Percentiles rank a stretch among this genome's conserved stretches.
These are phyloP conservation scores for Neckera pumila DNA, from an alignment of 225 moss, liverwort and hornwort genomes.

Conservation along the genomic window DNA sequence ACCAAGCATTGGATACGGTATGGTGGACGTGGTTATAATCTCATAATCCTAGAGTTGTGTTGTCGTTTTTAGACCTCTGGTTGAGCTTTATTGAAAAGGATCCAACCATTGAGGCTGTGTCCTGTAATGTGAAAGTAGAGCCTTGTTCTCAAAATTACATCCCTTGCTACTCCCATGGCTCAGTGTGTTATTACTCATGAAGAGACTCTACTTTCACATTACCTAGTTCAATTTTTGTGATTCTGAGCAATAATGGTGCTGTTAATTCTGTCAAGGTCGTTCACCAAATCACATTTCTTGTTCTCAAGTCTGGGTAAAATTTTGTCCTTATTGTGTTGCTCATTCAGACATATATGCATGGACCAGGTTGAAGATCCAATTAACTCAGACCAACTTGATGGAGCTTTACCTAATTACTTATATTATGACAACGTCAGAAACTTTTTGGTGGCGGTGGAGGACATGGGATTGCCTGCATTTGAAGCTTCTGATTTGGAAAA, in stretches of 20 bases:
- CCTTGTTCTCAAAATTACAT: background rate
- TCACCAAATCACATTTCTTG: background rate
- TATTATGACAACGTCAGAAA: conserved; percentile 47
- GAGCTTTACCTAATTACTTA: conserved; percentile 40
- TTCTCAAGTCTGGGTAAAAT: background rate
- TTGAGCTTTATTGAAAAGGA: background rate
- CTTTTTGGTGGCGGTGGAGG: conserved; percentile 47
- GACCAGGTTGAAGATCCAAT: conserved; percentile 37
- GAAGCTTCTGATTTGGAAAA: conserved; percentile 46
- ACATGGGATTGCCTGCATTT: conserved; percentile 56
- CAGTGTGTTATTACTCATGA: background rate
- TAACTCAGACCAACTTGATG: conserved; percentile 22
- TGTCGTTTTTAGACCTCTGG: background rate
- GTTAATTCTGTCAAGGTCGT: background rate
- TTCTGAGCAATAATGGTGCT: background rate
- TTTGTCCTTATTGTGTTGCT: background rate
- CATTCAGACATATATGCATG: background rate
- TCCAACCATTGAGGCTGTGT: background rate
- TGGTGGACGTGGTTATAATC: background rate
- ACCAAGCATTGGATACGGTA: background rate
- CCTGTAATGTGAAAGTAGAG: background rate
- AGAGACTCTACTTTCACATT: background rate
- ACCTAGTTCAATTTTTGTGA: background rate
- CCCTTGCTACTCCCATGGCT: background rate
- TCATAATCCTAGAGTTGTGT: background rate